These are phyloP conservation scores for Lentinus polychrous DNA, from an alignment of 1,284 basidiomycete genomes.

Conservation along the genomic window DNA sequence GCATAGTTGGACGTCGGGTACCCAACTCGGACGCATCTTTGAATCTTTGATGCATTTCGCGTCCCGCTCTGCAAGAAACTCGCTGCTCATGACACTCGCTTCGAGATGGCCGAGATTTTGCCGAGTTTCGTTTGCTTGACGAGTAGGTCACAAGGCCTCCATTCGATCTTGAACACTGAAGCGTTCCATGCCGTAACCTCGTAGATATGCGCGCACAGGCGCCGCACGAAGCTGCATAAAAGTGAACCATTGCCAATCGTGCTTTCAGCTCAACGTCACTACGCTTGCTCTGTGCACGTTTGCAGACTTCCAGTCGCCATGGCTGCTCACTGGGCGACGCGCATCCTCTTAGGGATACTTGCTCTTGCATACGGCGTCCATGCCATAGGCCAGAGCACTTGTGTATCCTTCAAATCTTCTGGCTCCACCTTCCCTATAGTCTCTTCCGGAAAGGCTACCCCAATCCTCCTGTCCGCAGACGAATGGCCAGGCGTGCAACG, in stretches of 20 bases:
- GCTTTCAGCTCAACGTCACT: neutral
- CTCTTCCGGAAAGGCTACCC: constrained; percentile 34
- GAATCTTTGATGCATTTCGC: neutral
- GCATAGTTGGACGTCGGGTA: neutral
- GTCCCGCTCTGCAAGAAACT: neutral
- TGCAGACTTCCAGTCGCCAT: neutral
- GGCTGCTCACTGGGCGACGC: neutral
- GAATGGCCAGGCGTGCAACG: constrained; percentile 63
- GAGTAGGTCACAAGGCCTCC: neutral
- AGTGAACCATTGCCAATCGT: neutral
- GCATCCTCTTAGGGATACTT: constrained; percentile 9
- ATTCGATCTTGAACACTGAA: neutral
- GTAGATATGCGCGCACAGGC: neutral
- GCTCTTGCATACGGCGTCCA: constrained; percentile 13
- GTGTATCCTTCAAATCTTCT: constrained; percentile 24
- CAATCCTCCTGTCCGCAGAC: constrained; percentile 44
- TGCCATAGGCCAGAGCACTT: constrained; percentile 27
- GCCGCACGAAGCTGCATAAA: neutral
- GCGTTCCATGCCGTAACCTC: neutral
- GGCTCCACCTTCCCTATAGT: constrained; percentile 35
- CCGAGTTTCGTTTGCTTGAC: neutral
- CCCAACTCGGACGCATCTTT: neutral
- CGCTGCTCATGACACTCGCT: neutral
- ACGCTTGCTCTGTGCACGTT: no score
- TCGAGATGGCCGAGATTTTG: neutral